Base-by-base conservation (phyloP, 441 rosid genomes). In the Arabidopsis hybrid region DNA sequence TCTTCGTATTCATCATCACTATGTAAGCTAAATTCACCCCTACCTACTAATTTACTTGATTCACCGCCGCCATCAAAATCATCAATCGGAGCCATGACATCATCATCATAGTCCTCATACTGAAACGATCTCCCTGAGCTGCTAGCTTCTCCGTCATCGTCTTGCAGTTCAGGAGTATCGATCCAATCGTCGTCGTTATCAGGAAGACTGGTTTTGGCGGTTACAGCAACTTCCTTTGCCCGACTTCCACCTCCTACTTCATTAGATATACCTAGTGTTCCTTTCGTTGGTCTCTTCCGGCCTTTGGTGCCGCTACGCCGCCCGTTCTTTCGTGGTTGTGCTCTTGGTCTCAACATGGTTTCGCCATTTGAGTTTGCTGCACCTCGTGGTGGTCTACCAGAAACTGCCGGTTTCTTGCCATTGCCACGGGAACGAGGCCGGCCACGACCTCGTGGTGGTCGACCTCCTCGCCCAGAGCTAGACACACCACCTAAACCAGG, bases 101-200 rank as follows among this genome's bases (percentile, higher is more conserved):
- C 85, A 4, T 84, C 85, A 14, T 80, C 85, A 18, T 82, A 83
- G 29, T 82, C 95, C 8, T 74, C 67, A 7, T 77, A 77, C 32
- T 67, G 77, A 49, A 67, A 78, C 2, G 91, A 88, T 72, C 89
- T 84, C 31, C 84, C 92, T 0, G 92, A 89, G 60, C 89, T 85
- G 75, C 95, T 86, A 43, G 79, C 81, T 72, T 84, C 92, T 9
- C 78, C 80, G 2, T 45, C 84, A 39, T 74, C 87, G 1, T 16
- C 78, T n/a, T 64, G 87, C 75, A 77, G 58, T 61, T 77, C 80
- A 16, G 72, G 69, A 4, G 76, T 77, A 40, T 79, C 87, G 14
- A 82, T 84, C 52, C 68, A 77, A 8, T 74, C 81, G 0, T 62
- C 67, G 64, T 89, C 82, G 18, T 67, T 79, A 49, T 83, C 74